These are phyloP conservation scores for Chernovozyma sophiae-reginae DNA, from an alignment of 1,139 yeast genomes.

Conservation along the genomic window DNA sequence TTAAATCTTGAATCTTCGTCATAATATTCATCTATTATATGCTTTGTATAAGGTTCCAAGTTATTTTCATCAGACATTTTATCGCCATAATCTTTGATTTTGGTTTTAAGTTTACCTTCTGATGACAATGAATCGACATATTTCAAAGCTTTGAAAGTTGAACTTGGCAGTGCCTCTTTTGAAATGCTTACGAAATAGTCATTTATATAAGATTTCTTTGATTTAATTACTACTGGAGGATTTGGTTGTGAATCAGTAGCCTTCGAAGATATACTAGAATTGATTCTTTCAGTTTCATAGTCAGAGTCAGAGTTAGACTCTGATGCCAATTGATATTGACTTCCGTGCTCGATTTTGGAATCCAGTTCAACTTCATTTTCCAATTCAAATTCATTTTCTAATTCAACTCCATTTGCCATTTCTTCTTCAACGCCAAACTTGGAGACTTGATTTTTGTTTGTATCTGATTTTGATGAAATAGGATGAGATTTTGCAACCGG, in stretches of 20 bases:
- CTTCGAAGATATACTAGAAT: no score
- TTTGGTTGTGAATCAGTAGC: background rate
- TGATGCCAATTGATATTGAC: background rate
- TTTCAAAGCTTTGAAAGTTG: background rate
- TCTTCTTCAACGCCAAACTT: background rate
- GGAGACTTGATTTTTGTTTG: background rate
- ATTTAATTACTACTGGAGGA: background rate
- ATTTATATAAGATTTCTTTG: conserved; percentile 4
- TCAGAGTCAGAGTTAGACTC: no score
- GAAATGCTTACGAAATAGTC: conserved; percentile 1
- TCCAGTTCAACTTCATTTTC: background rate
- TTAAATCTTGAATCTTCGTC: conserved; percentile 2
- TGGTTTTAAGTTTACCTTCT: conserved; percentile 3
- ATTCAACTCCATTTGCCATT: background rate
- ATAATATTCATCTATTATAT: conserved; percentile 1
- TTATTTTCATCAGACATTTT: conserved; percentile 4
- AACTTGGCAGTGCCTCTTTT: background rate
- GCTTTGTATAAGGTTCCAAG: conserved; percentile 5
- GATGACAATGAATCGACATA: conserved; percentile 2
- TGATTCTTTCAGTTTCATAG: no score
- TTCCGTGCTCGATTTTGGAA: no score
- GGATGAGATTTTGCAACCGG: background rate
- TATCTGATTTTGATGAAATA: background rate
- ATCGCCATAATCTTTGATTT: conserved; percentile 3
- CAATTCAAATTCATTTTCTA: background rate